Conservation (phyloP, 768 basidiomycete genomes). For the Neoboletus subvelutipes region DNA sequence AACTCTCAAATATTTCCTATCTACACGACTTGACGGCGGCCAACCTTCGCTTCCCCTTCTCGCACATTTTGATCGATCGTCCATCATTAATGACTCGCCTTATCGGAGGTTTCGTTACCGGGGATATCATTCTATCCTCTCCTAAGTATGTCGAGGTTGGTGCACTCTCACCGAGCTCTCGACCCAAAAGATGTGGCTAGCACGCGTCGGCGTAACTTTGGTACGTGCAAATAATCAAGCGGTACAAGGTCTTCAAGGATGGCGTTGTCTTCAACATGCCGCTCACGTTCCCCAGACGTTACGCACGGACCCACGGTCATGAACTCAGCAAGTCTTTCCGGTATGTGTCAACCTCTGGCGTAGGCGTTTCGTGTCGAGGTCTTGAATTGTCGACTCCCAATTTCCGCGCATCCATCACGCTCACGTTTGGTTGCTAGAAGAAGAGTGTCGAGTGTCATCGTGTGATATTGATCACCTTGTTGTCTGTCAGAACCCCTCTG, state of each 20-base stretch:
- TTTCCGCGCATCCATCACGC: no score
- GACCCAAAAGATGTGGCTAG: not conserved
- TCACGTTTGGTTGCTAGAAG: not conserved
- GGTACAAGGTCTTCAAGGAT: not conserved
- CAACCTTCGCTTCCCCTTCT: not conserved
- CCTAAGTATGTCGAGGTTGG: not conserved
- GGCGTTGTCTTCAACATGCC: not conserved
- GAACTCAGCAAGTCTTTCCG: no score
- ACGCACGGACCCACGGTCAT: no score
- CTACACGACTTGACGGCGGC: not conserved
- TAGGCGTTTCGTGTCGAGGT: not conserved
- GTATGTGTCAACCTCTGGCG: not conserved
- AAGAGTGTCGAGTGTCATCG: not conserved
- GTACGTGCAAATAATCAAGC: not conserved
- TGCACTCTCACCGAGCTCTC: not conserved
- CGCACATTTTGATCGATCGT: not conserved
- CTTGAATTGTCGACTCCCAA: not conserved
- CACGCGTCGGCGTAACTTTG: not conserved
- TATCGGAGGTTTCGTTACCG: not conserved
- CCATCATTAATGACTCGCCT: not conserved
- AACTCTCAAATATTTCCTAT: not conserved
- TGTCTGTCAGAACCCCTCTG: conserved; percentile 4
- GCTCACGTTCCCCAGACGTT: no score
- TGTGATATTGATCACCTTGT: no score
- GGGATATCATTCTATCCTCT: no score